Base-by-base conservation (phyloP, 1,284 basidiomycete species). In the Leucoagaricus sp. region DNA sequence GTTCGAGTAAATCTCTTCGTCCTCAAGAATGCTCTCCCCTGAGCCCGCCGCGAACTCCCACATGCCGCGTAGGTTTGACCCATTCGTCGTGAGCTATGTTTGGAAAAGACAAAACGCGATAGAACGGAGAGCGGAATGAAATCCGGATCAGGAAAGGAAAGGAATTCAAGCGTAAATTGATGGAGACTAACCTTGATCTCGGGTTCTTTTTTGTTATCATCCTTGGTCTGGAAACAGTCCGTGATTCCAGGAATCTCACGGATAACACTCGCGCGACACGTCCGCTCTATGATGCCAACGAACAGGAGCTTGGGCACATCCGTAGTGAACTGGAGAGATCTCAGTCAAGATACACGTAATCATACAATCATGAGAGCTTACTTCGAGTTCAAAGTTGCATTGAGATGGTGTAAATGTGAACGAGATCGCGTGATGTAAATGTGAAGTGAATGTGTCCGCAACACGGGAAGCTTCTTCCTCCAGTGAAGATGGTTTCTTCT, bases 41-140 rank as follows among this genome's bases (percentile, higher is more conserved):
- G 75, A 69, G 55, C 82, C 82, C 63, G 84, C 80, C 17, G 89
- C 88, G 67, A 94, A 93, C 57, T 86, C 79, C 96, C 97, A 98
- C 65, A 98, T 85, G 21, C 95, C 96, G 41, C 79, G 79, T 66
- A 99, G 84, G 74, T 98, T 99, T 44, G 94, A 96, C 9, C 95
- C 95, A 68, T 97, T 93, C 0, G 91, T 93, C 31, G 86, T 86
- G 19, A 93, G 75, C 89, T 91, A 64, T 23, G 41, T 29, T 36
- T 34, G 4, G 47, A 34, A 19, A 38, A 44, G 53, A 31, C 34
- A 60, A 36, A 59, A 13, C 41, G 17, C 42, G 33, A 33, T 31
- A 26, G 19, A 42, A 45, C 25, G 49, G 36, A n/a, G 36, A 49
- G 31, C 8, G 33, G n/a, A 33, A 26, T 21, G 17, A 41, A 21